Percentiles rank a stretch among this genome's conserved stretches.
Conservation (phyloP, 2,329 filamentous ascomycete species). For the Calonectria pteridis region DNA sequence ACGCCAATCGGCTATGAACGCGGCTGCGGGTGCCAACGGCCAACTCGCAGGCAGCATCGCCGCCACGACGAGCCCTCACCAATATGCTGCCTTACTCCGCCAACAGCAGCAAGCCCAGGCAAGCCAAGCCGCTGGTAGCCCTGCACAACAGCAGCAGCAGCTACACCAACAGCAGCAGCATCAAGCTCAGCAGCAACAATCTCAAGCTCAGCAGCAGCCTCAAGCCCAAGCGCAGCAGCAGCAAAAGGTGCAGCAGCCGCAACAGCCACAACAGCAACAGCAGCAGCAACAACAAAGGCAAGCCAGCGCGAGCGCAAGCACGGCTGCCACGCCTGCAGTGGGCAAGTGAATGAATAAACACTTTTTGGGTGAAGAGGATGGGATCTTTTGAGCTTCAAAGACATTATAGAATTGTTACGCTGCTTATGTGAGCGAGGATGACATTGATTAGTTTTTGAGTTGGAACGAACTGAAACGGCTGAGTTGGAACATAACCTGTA, state of each 20-base stretch:
- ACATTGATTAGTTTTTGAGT: constrained; percentile 28
- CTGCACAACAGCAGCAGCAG: constrained; percentile 44
- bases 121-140: constrained; percentile 46
- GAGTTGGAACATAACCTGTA: constrained; percentile 33
- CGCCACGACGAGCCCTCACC: constrained; percentile 66
- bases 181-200: constrained; percentile 43
- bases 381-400: constrained; percentile 11
- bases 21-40: constrained; percentile 63
- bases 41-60: constrained; percentile 63
- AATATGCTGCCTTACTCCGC: constrained; percentile 70
- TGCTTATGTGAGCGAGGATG: constrained; percentile 31
- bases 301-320: constrained; percentile 55
- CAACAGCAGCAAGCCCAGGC: constrained; percentile 67
- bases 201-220: constrained; percentile 47
- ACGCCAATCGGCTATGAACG: constrained; percentile 67
- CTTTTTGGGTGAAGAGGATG: neutral
- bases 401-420: constrained; percentile 3
- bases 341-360: constrained; percentile 34
- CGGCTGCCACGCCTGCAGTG: constrained; percentile 51
- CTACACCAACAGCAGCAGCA: constrained; percentile 35
- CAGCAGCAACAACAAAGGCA: constrained; percentile 49
- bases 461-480: constrained; percentile 33
- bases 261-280: constrained; percentile 45
- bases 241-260: constrained; percentile 46
- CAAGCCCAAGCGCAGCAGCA: constrained; percentile 34